Conservation (phyloP, 192 early-diverging fungal genomes). For the Pilobolus umbonatus region DNA sequence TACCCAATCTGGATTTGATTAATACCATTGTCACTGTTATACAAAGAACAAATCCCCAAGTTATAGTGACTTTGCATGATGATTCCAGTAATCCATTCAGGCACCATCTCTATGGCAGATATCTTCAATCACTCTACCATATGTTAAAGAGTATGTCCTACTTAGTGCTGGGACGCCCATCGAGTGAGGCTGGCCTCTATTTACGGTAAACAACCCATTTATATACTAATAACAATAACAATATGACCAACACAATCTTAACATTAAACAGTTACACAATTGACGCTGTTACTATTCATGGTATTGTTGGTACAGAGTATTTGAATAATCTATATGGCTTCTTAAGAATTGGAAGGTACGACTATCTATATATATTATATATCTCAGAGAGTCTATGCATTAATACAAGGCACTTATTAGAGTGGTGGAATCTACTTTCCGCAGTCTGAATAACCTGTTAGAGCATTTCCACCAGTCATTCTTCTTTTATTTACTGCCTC, state of each 20-base stretch:
- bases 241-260: not conserved
- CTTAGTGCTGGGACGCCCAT: slow-evolving; percentile 66
- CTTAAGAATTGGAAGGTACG: slow-evolving; percentile 50
- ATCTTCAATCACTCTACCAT: slow-evolving; percentile 40
- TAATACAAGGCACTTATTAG: slow-evolving; percentile 27
- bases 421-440: slow-evolving; percentile 75
- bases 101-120: slow-evolving; percentile 33
- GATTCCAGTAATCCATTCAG: slow-evolving; percentile 18
- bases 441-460: slow-evolving; percentile 86
- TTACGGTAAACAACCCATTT: slow-evolving; percentile 39
- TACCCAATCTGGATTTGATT: slow-evolving; percentile 88
- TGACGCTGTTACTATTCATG: slow-evolving; percentile 68
- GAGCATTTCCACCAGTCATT: slow-evolving; percentile 95
- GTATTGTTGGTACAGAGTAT: slow-evolving; percentile 33
- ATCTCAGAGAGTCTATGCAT: not conserved
- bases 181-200: slow-evolving; percentile 65
- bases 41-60: slow-evolving; percentile 38
- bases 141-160: slow-evolving; percentile 55
- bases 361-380: not conserved
- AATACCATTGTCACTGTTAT: slow-evolving; percentile 66
- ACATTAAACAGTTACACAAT: slow-evolving; percentile 59
- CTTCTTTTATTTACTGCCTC: slow-evolving; percentile 94
- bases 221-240: not conserved
- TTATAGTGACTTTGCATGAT: slow-evolving; percentile 60
- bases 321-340: slow-evolving; percentile 38